Base-by-base conservation (phyloP, 1,284 basidiomycete genomes). In the Schizophyllum amplum region DNA sequence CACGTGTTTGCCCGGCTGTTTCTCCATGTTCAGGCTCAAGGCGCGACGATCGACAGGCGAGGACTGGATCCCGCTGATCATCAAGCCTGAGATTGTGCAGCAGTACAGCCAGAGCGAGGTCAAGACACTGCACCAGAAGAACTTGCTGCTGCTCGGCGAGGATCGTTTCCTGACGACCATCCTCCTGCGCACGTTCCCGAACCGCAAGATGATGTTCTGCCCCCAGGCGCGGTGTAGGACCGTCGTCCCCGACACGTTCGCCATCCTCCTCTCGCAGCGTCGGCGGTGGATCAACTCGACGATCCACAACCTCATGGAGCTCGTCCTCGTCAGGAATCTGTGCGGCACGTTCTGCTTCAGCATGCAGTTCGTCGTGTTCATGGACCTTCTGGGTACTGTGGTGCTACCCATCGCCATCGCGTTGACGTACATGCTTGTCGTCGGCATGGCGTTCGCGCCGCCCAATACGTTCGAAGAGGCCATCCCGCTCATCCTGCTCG, bases 271-370 rank as follows among this genome's bases (percentile, higher is more conserved):
- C 11, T 99, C 96, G 1, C 97, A 99, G 70, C 91, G 97, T 27
- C 87, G 97, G 24, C 88, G 97, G 62, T 99, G 97, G 97, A 99
- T 99, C 78, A 99, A 98, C 73, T 98, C 94, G 50, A 99, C 97
- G 0, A 92, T 99, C 52, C 97, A 99, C 78, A 99, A 99, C 69
- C 82, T 99, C 55, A 98, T 98, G 94, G 97, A 99, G 71, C 87
- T 99, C 33, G 93, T 99, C 42, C 85, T 93, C 59, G 97, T 99
- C 24, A 91, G 92, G 62, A 94, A 99, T 68, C 81, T 99, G 22
- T 99, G 93, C 70, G 93, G 93, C 51, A 95, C 92, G 26, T 95
- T 95, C 72, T 97, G 93, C 76, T 94, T 95, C 74, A 94, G 91
- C 71, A 95, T 95, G 92, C 93, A 96, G 70, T 98, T 98, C 72